Evolutionary conservation across 106 monocot genomes (phyloP).

Genomic region (Dendrobium officinale): DNA sequence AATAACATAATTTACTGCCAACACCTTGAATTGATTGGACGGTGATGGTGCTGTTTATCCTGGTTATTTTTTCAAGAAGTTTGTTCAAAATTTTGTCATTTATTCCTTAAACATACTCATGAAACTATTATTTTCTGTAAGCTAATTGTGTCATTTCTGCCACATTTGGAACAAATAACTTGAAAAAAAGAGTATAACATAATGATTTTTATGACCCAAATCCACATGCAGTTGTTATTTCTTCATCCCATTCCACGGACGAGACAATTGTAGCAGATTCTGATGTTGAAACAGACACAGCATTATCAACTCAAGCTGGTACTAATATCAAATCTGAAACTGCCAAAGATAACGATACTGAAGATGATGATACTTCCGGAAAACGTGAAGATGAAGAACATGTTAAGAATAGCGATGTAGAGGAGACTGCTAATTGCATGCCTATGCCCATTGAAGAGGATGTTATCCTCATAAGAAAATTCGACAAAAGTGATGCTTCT

Average conservation of each 20-base stretch:
- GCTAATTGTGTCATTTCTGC: background rate
- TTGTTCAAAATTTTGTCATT: too few relatives aligned
- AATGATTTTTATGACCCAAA: background rate
- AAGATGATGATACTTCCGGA: constrained; percentile 7
- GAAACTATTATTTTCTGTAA: background rate
- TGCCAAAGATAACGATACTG: constrained; percentile 8
- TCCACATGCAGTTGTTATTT: constrained; percentile 50
- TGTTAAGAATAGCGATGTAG: background rate
- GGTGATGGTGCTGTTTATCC: too few relatives aligned
- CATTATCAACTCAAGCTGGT: constrained; percentile 29
- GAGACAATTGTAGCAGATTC: constrained; percentile 95
- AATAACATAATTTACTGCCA: too few relatives aligned
- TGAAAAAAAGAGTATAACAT: background rate
- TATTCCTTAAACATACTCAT: background rate
- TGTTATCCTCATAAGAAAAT: constrained; percentile 23
- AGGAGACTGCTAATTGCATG: background rate
- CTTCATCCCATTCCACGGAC: constrained; percentile 88
- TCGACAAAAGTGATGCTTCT: constrained; percentile 37
- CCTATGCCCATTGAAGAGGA: constrained; percentile 3
- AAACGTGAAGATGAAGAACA: constrained; percentile 11
- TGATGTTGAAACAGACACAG: constrained; percentile 77
- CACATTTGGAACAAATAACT: background rate
- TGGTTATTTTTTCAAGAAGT: too few relatives aligned
- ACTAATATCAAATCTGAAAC: constrained; percentile 17
- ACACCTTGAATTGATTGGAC: too few relatives aligned